Conservation (phyloP, 306 rosid species). For the Sicyos baderoa region DNA sequence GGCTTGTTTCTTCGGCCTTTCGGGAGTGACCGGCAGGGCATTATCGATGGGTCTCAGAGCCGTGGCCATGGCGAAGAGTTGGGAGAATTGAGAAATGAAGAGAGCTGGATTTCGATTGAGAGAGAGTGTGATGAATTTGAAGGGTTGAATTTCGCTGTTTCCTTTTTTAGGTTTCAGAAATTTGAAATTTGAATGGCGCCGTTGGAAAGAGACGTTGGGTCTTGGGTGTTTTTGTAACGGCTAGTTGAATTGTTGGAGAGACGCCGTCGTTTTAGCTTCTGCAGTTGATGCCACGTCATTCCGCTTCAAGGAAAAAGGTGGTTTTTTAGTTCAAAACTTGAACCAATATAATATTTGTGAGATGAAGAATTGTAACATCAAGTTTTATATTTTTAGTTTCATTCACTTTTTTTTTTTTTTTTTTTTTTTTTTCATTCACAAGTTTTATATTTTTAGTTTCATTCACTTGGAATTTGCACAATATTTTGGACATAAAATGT, state of each 20-base stretch:
- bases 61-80: conserved; percentile 38
- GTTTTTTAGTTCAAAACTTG: too few relatives aligned
- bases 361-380: too few relatives aligned
- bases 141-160: conserved; percentile 23
- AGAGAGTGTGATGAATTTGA: neutral
- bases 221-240: neutral
- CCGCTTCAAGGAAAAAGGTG: too few relatives aligned
- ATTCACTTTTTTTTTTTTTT: too few relatives aligned
- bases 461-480: too few relatives aligned
- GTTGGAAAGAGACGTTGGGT: conserved; percentile 14
- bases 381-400: too few relatives aligned
- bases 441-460: too few relatives aligned
- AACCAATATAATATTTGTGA: too few relatives aligned
- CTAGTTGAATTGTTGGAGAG: neutral
- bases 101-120: neutral
- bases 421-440: too few relatives aligned
- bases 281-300: too few relatives aligned
- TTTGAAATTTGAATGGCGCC: conserved; percentile 15
- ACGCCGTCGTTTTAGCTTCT: too few relatives aligned
- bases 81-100: conserved; percentile 6
- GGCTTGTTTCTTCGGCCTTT: conserved; percentile 68
- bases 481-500: too few relatives aligned
- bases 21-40: conserved; percentile 57
- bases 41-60: conserved; percentile 84
- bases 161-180: conserved; percentile 7